Conservation (phyloP, 805 yeast species). For the Barnettozyma pratensis region DNA sequence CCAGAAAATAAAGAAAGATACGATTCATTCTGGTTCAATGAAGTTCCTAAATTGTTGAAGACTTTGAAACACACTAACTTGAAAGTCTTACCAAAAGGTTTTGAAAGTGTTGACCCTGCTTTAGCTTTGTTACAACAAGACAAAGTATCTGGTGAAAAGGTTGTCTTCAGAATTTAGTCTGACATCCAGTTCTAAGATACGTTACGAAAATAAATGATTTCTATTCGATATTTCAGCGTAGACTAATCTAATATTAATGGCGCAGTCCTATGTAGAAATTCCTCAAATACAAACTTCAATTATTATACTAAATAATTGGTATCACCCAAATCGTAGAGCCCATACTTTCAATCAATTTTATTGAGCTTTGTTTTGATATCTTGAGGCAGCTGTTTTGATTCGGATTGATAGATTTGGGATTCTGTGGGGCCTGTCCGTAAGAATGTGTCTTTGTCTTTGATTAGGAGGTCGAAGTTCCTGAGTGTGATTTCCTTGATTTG, state of each 20-base stretch:
- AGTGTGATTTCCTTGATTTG: too few relatives aligned
- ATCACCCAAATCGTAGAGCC: too few relatives aligned
- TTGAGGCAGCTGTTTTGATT: not conserved
- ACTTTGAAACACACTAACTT: constrained; percentile 30
- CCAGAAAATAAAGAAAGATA: constrained; percentile 23
- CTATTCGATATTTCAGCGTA: too few relatives aligned
- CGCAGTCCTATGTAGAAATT: too few relatives aligned
- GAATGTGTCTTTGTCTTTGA: not conserved
- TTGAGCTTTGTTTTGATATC: not conserved
- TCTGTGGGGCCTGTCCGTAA: not conserved
- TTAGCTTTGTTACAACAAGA: constrained; percentile 30
- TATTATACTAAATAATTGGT: too few relatives aligned
- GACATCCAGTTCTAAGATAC: too few relatives aligned
- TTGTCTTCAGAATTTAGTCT: constrained; percentile 30
- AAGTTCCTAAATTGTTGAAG: constrained; percentile 21
- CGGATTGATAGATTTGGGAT: not conserved
- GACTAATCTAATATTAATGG: too few relatives aligned
- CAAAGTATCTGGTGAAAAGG: constrained; percentile 40
- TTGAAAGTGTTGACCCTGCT: constrained; percentile 32
- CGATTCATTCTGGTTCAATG: constrained; percentile 25
- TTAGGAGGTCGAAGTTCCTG: not conserved
- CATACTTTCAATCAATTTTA: too few relatives aligned
- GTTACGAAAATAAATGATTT: too few relatives aligned
- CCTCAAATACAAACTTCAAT: too few relatives aligned
- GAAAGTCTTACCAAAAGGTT: constrained; percentile 27